Evolutionary conservation across 495 filamentous ascomycete genomes (phyloP), one percentile per base, ranked within the genome.

Genomic region (Lentithecium fluviatile): DNA sequence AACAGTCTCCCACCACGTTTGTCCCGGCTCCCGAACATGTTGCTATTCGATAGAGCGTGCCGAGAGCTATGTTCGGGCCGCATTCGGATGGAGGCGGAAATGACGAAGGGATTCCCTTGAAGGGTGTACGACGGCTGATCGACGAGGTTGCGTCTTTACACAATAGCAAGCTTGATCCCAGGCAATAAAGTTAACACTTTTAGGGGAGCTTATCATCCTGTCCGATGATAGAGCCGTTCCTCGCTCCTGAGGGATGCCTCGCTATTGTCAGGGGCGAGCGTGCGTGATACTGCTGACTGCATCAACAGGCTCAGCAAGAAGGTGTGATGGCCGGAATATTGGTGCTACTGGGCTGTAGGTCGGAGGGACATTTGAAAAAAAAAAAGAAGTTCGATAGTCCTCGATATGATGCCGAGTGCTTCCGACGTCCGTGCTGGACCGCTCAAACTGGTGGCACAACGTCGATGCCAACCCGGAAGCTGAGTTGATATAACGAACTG

Each of bases 391-490:
- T 20, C 45, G 7, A 21, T 37, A 36, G 47, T 32, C 10, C 29
- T 32, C 29, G 43, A 4, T 47, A 24, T 60, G 7, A 6, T 43
- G 56, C 56, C 46, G 32, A 60, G 23, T 6, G 52, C 36, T 49
- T 52, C 60, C 53, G 43, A 56, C 51, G n/a, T 21, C 53, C 60
- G 51, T 51, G 51, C 43, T 56, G 37, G 24, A 15, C 20, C 34
- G 60, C 29, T 57, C 10, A 36, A 63, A 52, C 52, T 37, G 60
- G 60, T 57, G 36, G 25, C 53, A 63, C 60, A 24, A 45, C 60
- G 56, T 50, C 34, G 17, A 29, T 20, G n/a, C 60, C 52, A 57
- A 52, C 46, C 60, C 60, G 60, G 45, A 6, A 57, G 52, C 53
- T 63, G 53, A 56, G 43, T 17, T 37, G 46, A 52, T 21, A 57